Evolutionary conservation across 257 asterid genomes (phyloP), one percentile per base, ranked within the genome.

Genomic region (Nicotiana noctiflora): DNA sequence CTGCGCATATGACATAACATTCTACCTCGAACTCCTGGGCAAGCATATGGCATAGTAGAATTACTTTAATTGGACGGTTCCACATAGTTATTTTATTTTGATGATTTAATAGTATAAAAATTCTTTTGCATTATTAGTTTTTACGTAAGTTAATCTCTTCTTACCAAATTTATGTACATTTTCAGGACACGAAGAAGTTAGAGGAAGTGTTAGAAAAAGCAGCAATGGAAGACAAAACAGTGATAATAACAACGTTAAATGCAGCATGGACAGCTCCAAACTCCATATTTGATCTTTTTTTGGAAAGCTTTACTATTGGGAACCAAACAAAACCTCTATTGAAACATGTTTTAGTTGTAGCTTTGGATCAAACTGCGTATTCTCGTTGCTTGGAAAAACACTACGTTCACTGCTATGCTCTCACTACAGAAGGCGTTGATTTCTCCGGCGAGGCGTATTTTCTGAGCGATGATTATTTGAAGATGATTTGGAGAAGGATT

Each of bases 401-500:
- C 1, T 19, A 10, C 5, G 76, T 85, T 15, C 90, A 90, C 75
- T 89, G 97, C 75, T 84, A 85, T 76, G 87, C 87, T 77, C 88
- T 90, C 3, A 85, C 84, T 56, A 89, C 90, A 56, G 67, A 82
- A 12, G 90, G 87, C 15, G 86, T 88, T 34, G 88, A 92, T 75
- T 90, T 92, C 66, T 86, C 97, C 34, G 89, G 89, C 17, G 91
- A 88, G 77, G 93, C 89, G 0, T 37, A 8, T 31, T 92, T 85
- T 82, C 88, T 92, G 94, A 82, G 80, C 10, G 70, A 79, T 18
- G 89, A 88, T 63, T 92, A 92, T 37, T 57, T 92, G 84, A 87
- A 88, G 83, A 86, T 92, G 93, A 84, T 90, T 88, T 90, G 95
- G 97, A 85, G 86, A 62, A 88, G 88, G 81, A 90, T 90, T 55